phyloP scores from a whole-genome alignment of 179 eudicot species.

The Vitellaria paradoxa region DNA sequence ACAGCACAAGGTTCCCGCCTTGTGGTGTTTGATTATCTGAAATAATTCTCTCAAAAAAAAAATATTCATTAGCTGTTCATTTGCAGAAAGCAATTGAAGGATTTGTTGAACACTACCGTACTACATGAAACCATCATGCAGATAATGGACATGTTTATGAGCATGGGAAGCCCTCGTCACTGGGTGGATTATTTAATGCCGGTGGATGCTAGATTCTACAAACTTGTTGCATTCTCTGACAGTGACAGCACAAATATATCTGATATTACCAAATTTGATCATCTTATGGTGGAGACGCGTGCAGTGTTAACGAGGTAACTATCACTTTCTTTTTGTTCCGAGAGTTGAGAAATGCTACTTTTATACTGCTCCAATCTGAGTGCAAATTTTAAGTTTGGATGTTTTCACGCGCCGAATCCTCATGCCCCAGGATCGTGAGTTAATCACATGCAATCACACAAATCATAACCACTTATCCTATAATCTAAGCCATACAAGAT shows the following conservation, averaged over 20 bases:
- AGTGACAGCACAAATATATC: conserved; percentile 30
- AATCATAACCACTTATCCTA: too few relatives aligned
- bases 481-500: too few relatives aligned
- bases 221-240: conserved; percentile 38
- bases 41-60: too few relatives aligned
- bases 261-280: conserved; percentile 56
- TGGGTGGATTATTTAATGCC: conserved; percentile 78
- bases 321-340: neutral
- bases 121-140: conserved; percentile 68
- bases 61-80: neutral
- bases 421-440: too few relatives aligned
- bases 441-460: too few relatives aligned
- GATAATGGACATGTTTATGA: conserved; percentile 73
- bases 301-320: conserved; percentile 70
- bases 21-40: neutral
- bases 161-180: conserved; percentile 64
- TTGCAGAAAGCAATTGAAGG: conserved; percentile 74
- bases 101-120: conserved; percentile 42
- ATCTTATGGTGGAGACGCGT: conserved; percentile 71
- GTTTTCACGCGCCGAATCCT: too few relatives aligned
- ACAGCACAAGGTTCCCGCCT: neutral
- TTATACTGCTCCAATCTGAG: neutral
- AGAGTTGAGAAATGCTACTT: neutral
- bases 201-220: conserved; percentile 42
- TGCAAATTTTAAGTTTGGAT: neutral